Evolutionary conservation across 768 basidiomycete genomes (phyloP).

Genomic region (Lentinula sp.): DNA sequence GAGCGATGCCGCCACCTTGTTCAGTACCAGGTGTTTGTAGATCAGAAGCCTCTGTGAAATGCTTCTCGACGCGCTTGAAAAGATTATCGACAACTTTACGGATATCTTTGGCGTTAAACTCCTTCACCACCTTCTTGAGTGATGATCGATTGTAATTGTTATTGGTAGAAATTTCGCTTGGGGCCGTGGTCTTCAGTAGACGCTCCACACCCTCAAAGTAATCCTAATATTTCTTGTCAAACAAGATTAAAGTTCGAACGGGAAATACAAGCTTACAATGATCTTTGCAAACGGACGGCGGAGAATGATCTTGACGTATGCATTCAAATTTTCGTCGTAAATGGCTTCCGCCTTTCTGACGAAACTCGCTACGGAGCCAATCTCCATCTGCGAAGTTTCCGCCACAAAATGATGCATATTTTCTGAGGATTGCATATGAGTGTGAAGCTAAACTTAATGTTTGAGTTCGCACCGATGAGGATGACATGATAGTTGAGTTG

Average conservation of each 20-base stretch:
- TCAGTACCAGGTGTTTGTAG: slow-evolving; percentile 44
- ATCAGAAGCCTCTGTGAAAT: slow-evolving; percentile 81
- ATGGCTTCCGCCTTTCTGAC: slow-evolving; percentile 70
- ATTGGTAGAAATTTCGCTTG: slow-evolving; percentile 72
- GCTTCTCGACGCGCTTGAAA: slow-evolving; percentile 91
- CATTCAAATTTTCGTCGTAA: slow-evolving; percentile 83
- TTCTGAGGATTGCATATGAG: slow-evolving; percentile 42
- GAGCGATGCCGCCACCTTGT: slow-evolving; percentile 45
- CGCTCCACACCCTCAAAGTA: slow-evolving; percentile 92
- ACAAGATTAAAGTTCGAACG: not conserved
- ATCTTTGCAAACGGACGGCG: slow-evolving; percentile 83
- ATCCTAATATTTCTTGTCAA: slow-evolving; percentile 47
- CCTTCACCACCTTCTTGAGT: slow-evolving; percentile 82
- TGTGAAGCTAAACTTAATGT: not conserved
- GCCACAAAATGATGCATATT: slow-evolving; percentile 95
- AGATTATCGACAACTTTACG: slow-evolving; percentile 83
- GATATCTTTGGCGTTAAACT: slow-evolving; percentile 83
- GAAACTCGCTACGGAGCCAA: slow-evolving; percentile 57
- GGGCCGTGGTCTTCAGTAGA: slow-evolving; percentile 73
- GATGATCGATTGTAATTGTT: slow-evolving; percentile 68
- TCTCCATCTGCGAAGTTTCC: slow-evolving; percentile 69
- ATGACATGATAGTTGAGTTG: slow-evolving; percentile 96
- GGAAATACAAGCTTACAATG: slow-evolving; percentile 50
- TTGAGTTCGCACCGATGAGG: slow-evolving; percentile 68
- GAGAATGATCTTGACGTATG: slow-evolving; percentile 84